Percentiles rank a stretch among this genome's conserved stretches.
phyloP scores from a whole-genome alignment of 805 yeast species.

The Lachancea quebecensis region DNA sequence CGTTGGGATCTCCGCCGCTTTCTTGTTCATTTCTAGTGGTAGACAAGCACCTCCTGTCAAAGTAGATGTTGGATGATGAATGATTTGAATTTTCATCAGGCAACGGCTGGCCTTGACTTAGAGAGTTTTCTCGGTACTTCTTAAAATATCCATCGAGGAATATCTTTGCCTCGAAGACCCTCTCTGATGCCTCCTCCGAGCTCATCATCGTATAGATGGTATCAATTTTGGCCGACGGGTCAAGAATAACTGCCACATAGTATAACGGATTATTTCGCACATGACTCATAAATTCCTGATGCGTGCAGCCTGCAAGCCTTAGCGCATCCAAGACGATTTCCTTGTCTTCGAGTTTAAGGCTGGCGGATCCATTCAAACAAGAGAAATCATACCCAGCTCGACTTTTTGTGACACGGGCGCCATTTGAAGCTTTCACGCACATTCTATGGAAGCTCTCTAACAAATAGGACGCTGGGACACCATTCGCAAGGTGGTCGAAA shows the following conservation, averaged over 20 bases:
- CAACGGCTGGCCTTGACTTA: not conserved
- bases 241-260: slow-evolving; percentile 8
- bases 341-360: slow-evolving; percentile 2
- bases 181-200: not conserved
- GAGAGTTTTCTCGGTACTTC: not conserved
- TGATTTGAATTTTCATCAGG: too few species aligned
- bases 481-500: slow-evolving; percentile 4
- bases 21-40: too few species aligned
- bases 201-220: slow-evolving; percentile 5
- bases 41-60: too few species aligned
- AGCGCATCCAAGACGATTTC: slow-evolving; percentile 7
- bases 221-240: slow-evolving; percentile 8
- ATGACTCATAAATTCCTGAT: slow-evolving; percentile 3
- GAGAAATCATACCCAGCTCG: slow-evolving; percentile 5
- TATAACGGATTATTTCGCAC: slow-evolving; percentile 5
- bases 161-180: not conserved
- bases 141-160: slow-evolving; percentile 4
- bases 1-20: too few species aligned
- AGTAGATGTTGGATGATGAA: too few species aligned
- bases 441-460: slow-evolving; percentile 4
- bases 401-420: slow-evolving; percentile 1
- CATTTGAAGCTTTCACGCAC: slow-evolving; percentile 2
- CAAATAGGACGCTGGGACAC: slow-evolving; percentile 2
- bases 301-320: not conserved
- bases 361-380: slow-evolving; percentile 4